Evolutionary conservation across 805 yeast species (phyloP).

Genomic region (Ogataea trehaloabstinens): DNA sequence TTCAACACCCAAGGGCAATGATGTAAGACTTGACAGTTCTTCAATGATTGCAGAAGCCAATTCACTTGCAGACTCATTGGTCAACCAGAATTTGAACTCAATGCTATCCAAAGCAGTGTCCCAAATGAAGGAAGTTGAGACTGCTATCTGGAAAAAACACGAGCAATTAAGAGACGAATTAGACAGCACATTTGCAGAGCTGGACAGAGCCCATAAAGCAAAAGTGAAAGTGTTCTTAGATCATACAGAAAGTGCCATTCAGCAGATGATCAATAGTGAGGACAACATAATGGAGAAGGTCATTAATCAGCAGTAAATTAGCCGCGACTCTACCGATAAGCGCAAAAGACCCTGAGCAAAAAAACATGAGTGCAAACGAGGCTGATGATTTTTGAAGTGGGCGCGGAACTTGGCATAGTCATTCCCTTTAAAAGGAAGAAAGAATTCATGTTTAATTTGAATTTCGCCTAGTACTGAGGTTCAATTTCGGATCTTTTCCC

Average conservation of each 20-base stretch:
- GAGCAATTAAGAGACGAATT: constrained; percentile 10
- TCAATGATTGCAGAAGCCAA: neutral
- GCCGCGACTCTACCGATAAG: neutral
- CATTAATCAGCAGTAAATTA: constrained; percentile 5
- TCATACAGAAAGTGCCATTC: constrained; percentile 10
- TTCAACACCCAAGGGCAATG: constrained; percentile 1
- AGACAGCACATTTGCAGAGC: constrained; percentile 13
- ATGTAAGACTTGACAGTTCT: neutral
- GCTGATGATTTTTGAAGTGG: neutral
- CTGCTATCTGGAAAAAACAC: constrained; percentile 11
- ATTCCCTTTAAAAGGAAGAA: too few species aligned
- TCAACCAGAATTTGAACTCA: constrained; percentile 6
- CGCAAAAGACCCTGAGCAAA: too few species aligned
- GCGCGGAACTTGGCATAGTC: too few species aligned
- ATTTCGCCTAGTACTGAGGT: too few species aligned
- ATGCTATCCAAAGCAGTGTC: constrained; percentile 12
- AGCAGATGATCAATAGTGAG: constrained; percentile 12
- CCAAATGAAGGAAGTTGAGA: constrained; percentile 16
- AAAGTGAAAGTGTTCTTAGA: constrained; percentile 13
- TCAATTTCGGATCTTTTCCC: too few species aligned
- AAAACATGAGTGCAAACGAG: neutral
- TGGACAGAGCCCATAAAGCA: constrained; percentile 10
- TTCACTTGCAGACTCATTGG: neutral
- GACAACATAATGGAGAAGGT: constrained; percentile 10
- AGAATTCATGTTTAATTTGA: too few species aligned